These are phyloP conservation scores for Dictyostelium citrinum DNA, from an alignment of 78 protist genomes.

Conservation along the genomic window DNA sequence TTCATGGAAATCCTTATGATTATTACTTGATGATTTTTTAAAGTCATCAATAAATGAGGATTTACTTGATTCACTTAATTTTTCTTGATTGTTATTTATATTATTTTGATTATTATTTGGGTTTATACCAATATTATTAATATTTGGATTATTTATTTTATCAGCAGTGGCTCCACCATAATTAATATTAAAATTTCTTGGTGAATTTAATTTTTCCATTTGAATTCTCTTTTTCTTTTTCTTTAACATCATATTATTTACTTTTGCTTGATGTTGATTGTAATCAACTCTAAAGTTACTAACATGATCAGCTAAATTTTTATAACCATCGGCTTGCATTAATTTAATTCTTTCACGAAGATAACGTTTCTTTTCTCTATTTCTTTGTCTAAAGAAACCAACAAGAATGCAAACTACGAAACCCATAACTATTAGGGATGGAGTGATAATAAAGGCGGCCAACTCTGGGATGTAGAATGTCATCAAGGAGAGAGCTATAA, in stretches of 20 bases:
- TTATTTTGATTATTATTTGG: neutral
- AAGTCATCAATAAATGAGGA: constrained; percentile 17
- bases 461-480: constrained; percentile 10
- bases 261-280: neutral
- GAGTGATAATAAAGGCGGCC: neutral
- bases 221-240: constrained; percentile 12
- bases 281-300: neutral
- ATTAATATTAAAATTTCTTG: neutral
- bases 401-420: constrained; percentile 1
- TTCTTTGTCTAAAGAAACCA: constrained; percentile 71
- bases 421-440: constrained; percentile 15
- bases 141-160: neutral
- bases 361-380: constrained; percentile 47
- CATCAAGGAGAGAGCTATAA: neutral
- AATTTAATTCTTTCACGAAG: constrained; percentile 46
- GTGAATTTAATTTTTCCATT: neutral
- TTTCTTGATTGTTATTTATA: neutral
- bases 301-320: constrained; percentile 33
- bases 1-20: constrained; percentile 39
- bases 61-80: neutral
- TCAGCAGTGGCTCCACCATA: neutral
- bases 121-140: neutral
- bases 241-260: neutral
- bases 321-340: constrained; percentile 51
- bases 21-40: neutral